Percentiles rank a stretch among this genome's conserved stretches.
Conservation (phyloP, 2,329 filamentous ascomycete genomes). For the Hymenoscyphus infarciens region DNA sequence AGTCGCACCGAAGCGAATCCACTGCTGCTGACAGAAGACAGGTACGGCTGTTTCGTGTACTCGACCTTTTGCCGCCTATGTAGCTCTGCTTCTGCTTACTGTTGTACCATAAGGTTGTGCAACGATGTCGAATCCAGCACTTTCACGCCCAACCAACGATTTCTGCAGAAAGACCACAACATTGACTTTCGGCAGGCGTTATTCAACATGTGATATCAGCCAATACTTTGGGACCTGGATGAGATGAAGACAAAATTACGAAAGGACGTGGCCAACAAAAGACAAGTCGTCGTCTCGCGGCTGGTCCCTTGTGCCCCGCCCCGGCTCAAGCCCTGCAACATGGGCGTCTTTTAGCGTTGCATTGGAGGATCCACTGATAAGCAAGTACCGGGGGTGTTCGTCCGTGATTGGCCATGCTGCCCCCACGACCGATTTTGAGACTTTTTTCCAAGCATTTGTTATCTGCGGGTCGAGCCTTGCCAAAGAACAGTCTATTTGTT, state of each 20-base stretch:
- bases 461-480: constrained; percentile 3
- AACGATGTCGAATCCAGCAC: not conserved
- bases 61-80: not conserved
- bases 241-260: not conserved
- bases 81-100: not conserved
- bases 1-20: not conserved
- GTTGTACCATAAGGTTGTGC: not conserved
- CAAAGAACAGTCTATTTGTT: not conserved
- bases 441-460: not conserved
- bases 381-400: not conserved
- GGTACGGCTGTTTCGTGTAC: not conserved
- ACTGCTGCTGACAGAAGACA: not conserved
- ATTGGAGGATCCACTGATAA: not conserved
- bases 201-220: not conserved
- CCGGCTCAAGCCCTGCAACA: no score
- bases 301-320: not conserved
- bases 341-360: not conserved
- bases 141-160: no score
- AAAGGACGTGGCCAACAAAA: not conserved
- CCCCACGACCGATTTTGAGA: not conserved
- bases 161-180: not conserved
- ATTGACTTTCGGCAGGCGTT: not conserved
- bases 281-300: not conserved
- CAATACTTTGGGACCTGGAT: not conserved
- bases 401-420: not conserved